Conservation (phyloP, 306 rosid species). For the Cucurbita maxima region DNA sequence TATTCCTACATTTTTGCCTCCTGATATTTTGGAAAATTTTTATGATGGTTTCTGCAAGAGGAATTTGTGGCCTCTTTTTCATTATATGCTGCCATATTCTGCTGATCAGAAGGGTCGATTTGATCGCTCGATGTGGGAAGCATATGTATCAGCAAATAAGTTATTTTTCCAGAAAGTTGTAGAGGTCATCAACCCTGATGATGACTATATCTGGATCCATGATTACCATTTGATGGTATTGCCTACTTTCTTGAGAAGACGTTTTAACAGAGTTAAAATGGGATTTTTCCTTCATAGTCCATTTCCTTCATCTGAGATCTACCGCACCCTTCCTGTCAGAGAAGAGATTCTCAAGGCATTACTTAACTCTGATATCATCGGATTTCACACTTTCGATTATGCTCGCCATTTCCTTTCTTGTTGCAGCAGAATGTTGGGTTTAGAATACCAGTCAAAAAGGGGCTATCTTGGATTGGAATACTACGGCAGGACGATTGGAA, state of each 20-base stretch:
- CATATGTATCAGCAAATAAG: slow-evolving; percentile 61
- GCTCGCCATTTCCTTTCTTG: slow-evolving; percentile 86
- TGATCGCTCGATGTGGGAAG: slow-evolving; percentile 63
- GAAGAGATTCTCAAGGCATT: slow-evolving; percentile 73
- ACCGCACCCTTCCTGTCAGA: slow-evolving; percentile 66
- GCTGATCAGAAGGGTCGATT: slow-evolving; percentile 47
- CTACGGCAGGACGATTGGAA: slow-evolving; percentile 68
- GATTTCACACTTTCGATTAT: slow-evolving; percentile 75
- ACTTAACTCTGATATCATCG: slow-evolving; percentile 69
- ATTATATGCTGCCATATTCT: slow-evolving; percentile 59
- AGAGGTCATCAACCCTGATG: slow-evolving; percentile 69
- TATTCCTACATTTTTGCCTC: slow-evolving; percentile 58
- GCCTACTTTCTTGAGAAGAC: slow-evolving; percentile 60
- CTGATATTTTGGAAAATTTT: slow-evolving; percentile 38
- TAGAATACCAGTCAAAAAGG: slow-evolving; percentile 68
- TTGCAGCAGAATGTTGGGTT: slow-evolving; percentile 77
- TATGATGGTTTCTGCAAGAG: slow-evolving; percentile 78
- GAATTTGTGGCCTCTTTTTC: slow-evolving; percentile 77
- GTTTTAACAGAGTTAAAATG: slow-evolving; percentile 57
- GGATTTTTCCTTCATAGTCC: slow-evolving; percentile 85
- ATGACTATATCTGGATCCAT: slow-evolving; percentile 73
- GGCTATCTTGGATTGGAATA: slow-evolving; percentile 82
- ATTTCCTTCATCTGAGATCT: slow-evolving; percentile 78
- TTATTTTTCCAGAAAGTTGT: slow-evolving; percentile 53
- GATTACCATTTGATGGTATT: slow-evolving; percentile 87